A percentile compares a stretch with the other conserved stretches of the same genome.
phyloP scores from a whole-genome alignment of 1,284 basidiomycete species.

The Ceratobasidium sp. region DNA sequence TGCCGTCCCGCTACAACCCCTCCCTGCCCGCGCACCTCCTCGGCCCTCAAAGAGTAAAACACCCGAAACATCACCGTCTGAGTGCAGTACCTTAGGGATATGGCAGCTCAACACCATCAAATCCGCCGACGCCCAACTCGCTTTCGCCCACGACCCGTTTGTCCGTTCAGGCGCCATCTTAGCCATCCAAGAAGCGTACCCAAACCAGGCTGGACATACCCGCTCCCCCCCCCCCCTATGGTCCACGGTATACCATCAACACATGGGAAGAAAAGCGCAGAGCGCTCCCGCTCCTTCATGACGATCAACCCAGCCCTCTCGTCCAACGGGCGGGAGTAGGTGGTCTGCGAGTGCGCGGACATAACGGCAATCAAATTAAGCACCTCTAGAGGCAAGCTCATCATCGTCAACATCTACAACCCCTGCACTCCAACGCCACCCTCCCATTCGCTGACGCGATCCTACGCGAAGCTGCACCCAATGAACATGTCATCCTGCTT shows the following conservation, averaged over 20 bases:
- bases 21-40: neutral
- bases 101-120: constrained; percentile 24
- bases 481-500: constrained; percentile 25
- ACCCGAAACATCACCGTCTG: neutral
- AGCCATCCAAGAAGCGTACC: constrained; percentile 5
- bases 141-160: neutral
- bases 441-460: neutral
- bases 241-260: neutral
- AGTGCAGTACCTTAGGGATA: neutral
- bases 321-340: constrained; percentile 1
- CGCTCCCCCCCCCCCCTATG: neutral
- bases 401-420: constrained; percentile 19
- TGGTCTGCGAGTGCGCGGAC: neutral
- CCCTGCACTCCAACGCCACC: neutral
- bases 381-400: neutral
- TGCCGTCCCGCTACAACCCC: no score
- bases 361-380: neutral
- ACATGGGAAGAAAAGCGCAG: neutral
- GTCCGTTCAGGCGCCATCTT: neutral
- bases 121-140: neutral
- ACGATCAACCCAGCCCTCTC: neutral
- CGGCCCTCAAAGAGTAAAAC: neutral
- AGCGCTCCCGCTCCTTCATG: neutral
- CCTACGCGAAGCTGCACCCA: neutral
- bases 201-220: neutral